Percentiles rank a stretch among this genome's conserved stretches.
phyloP scores from a whole-genome alignment of 1,139 yeast genomes.

The Kodamaea alishanica region DNA sequence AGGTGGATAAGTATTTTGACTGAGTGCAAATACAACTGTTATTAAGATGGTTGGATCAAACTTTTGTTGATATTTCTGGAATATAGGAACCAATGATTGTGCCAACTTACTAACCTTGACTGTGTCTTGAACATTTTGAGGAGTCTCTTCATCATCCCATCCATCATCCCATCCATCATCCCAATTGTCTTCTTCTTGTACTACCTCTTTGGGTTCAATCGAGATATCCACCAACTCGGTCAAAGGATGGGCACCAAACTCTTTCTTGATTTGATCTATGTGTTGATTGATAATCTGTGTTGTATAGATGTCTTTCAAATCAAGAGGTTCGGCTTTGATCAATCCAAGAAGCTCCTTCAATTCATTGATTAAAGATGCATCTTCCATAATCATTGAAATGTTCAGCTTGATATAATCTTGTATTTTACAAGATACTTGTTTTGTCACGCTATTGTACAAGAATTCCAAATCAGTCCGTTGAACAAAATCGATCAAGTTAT shows the following conservation, averaged over 20 bases:
- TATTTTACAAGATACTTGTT: too few species aligned
- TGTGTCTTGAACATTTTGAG: neutral
- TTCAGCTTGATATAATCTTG: conserved; percentile 8
- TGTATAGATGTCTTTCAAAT: conserved; percentile 25
- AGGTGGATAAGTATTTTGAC: conserved; percentile 33
- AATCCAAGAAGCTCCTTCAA: conserved; percentile 24
- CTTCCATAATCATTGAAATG: conserved; percentile 23
- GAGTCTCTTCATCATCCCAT: conserved; percentile 15
- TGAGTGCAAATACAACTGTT: conserved; percentile 30
- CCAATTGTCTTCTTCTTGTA: conserved; percentile 16
- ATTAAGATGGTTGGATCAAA: conserved; percentile 14
- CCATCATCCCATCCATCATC: conserved; percentile 19
- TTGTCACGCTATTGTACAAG: too few species aligned
- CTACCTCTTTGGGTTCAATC: conserved; percentile 3
- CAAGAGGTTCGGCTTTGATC: conserved; percentile 6
- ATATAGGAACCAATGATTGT: conserved; percentile 16
- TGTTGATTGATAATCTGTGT: conserved; percentile 29
- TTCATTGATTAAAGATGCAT: conserved; percentile 15
- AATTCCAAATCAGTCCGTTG: conserved; percentile 1
- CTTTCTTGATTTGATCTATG: conserved; percentile 14
- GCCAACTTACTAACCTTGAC: conserved; percentile 21
- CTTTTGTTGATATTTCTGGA: conserved; percentile 20
- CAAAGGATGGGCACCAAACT: conserved; percentile 11
- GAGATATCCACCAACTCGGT: conserved; percentile 3
- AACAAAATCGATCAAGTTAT: conserved; percentile 3